Evolutionary conservation across 1,139 yeast genomes (phyloP).

Genomic region (Kurtzmaniella quercitrusa): DNA sequence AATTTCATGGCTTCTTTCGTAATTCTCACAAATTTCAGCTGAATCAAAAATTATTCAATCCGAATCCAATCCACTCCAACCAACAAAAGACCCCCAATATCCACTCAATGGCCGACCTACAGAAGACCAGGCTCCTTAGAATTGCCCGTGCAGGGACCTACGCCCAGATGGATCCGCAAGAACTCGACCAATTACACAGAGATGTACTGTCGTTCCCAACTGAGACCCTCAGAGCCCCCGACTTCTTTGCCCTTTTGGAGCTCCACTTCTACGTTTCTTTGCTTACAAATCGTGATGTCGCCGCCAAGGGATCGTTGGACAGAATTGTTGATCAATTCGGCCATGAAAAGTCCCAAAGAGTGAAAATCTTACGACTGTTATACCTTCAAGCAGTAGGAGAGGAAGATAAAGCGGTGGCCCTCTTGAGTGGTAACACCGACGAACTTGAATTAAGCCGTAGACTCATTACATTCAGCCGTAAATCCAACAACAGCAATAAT

Average conservation of each 20-base stretch:
- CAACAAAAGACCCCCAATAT: not conserved
- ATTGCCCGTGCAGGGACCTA: slow-evolving; percentile 32
- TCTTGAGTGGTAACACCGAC: slow-evolving; percentile 34
- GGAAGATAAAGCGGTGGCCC: slow-evolving; percentile 24
- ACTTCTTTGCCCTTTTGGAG: slow-evolving; percentile 59
- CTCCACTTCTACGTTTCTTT: slow-evolving; percentile 67
- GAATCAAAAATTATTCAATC: no score
- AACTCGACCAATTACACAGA: slow-evolving; percentile 25
- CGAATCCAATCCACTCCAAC: not conserved
- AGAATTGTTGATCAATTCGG: slow-evolving; percentile 64
- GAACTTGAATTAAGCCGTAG: slow-evolving; percentile 34
- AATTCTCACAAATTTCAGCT: no score
- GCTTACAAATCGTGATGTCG: slow-evolving; percentile 61
- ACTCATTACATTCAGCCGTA: slow-evolving; percentile 29
- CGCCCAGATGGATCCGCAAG: slow-evolving; percentile 31
- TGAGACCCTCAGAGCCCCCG: slow-evolving; percentile 38
- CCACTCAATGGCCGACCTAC: slow-evolving; percentile 12
- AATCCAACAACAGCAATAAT: slow-evolving; percentile 9
- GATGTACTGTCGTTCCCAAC: slow-evolving; percentile 29
- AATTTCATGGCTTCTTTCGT: no score
- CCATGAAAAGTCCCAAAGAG: slow-evolving; percentile 48
- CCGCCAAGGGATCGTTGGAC: slow-evolving; percentile 64
- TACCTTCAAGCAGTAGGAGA: slow-evolving; percentile 55
- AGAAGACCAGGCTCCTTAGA: slow-evolving; percentile 22
- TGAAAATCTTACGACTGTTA: slow-evolving; percentile 53